Evolutionary conservation across 768 basidiomycete genomes (phyloP), one percentile per base, ranked within the genome.

Genomic region (Amanita exitialis): DNA sequence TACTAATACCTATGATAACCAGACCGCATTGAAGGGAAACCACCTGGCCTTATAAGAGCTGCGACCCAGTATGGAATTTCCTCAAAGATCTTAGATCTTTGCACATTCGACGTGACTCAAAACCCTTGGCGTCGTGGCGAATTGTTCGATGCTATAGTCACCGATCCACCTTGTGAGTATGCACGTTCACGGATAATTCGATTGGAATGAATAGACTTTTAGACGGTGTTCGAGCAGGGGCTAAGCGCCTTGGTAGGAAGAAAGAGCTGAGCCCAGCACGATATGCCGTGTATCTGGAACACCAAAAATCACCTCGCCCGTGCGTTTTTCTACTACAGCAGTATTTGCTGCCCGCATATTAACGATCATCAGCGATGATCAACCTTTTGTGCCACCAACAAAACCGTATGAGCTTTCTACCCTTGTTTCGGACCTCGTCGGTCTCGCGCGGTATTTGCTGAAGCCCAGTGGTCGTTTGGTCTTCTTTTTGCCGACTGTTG

Each of bases 181-280:
- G 15, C 15, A 44, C 28, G 9, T 18, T 30, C 15, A 42, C 20
- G 32, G 25, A 30, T 2, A 1, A 23, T 25, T 27, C 10, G 27
- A 8, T 21, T 45, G 52, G 45, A 52, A 41, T 16, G 47, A 43
- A 46, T 35, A 34, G 30, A 10, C 25, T 20, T n/a, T 36, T 52
- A 87, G 95, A 99, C 63, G 95, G 95, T 6, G 91, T 99, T 0
- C 73, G 96, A 6, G 89, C 90, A 28, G 89, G 90, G 6, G 87
- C 87, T 7, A 92, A 92, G 61, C 74, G 86, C 32, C 70, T 91
- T 0, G 87, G 89, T 10, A 73, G 86, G 23, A 87, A 82, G 57
- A 76, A 73, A 51, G 66, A 70, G 42, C 69, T 75, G 9, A 66
- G 64, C 32, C 66, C 69, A 37, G 58, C 62, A 25, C 64, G 72